Evolutionary conservation across 2,329 filamentous ascomycete genomes (phyloP), one percentile per base, ranked within the genome.

Genomic region (Stemphylium beticola): DNA sequence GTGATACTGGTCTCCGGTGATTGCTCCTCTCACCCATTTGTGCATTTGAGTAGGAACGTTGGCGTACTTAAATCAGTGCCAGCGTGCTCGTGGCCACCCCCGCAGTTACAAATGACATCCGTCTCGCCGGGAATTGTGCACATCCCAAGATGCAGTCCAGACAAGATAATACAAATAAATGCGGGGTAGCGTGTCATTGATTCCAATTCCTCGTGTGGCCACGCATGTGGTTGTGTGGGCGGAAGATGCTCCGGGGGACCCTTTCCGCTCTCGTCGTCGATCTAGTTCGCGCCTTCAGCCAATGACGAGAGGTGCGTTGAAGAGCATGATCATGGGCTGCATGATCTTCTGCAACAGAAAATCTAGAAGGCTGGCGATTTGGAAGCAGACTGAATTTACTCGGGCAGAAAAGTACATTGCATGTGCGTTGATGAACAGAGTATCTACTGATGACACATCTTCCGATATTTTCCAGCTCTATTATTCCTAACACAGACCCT

Each of bases 171-270:
- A 39, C 29, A 32, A 24, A 17, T 31, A 29, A 22, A 58, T 62
- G 60, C 57, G 57, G 60, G 60, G 57, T 62, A 62, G 44, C 34
- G 39, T 39, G 36, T 44, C 20, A 33, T 46, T 55, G 39, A 54
- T 52, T 58, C 48, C 48, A 56, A n/a, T 55, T 58, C 46, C 58
- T 37, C n/a, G 34, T 34, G 20, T 34, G 20, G 10, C 46, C 15
- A 44, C 3, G 14, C 36, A 37, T 46, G 29, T 24, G 22, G 12
- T 15, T 31, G 36, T 33, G 24, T 40, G 11, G 50, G 29, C 57
- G 57, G 60, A 58, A 49, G 39, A 17, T 4, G 12, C 46, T 57
- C 59, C 59, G 51, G 26, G 1, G 15, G 11, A 26, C 29, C 22
- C 46, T 41, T 20, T 12, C 20, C 43, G 37, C 14, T 20, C 15